These are phyloP conservation scores for Sequoia sempervirens DNA, from an alignment of 75 land plant species.

Conservation along the genomic window DNA sequence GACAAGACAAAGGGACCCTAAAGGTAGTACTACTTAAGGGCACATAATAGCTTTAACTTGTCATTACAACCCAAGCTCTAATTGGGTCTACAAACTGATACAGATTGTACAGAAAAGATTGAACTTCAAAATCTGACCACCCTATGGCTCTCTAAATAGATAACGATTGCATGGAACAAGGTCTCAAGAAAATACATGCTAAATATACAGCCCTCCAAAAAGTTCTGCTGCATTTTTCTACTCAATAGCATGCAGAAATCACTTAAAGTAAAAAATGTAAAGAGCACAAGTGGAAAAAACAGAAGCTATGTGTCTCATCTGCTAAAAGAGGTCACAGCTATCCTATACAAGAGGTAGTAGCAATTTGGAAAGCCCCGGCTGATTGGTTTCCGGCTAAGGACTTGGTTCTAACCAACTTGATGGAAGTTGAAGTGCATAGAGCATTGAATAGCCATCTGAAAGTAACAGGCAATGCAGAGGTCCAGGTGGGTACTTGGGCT, in stretches of 20 bases:
- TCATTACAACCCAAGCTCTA: not conserved
- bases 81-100: not conserved
- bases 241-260: not conserved
- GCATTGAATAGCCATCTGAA: too few relatives aligned
- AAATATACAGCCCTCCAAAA: not conserved
- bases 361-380: too few relatives aligned
- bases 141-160: not conserved
- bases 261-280: not conserved
- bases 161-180: not conserved
- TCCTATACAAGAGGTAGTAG: too few relatives aligned
- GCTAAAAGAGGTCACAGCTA: too few relatives aligned
- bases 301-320: too few relatives aligned
- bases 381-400: too few relatives aligned
- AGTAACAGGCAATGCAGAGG: too few relatives aligned
- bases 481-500: too few relatives aligned
- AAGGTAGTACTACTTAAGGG: not conserved
- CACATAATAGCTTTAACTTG: not conserved
- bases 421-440: too few relatives aligned
- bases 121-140: not conserved
- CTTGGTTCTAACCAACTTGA: too few relatives aligned
- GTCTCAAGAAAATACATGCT: not conserved
- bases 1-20: not conserved
- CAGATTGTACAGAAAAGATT: not conserved
- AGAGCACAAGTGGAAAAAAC: not conserved
- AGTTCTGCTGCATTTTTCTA: not conserved